Conservation (phyloP, 805 yeast species). For the Scheffersomyces amazonensis region DNA sequence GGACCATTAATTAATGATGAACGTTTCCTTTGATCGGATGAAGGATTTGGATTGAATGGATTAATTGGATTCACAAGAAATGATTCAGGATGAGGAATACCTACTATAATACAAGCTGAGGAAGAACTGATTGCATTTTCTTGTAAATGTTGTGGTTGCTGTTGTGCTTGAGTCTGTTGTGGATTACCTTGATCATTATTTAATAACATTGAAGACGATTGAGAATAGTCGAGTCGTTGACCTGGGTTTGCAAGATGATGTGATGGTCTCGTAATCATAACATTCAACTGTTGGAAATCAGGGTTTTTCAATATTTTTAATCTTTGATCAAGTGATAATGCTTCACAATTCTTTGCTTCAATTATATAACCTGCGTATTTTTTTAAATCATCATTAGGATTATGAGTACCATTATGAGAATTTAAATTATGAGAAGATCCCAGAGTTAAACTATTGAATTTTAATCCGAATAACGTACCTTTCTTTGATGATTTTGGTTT, state of each 20-base stretch:
- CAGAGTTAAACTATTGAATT: slow-evolving; percentile 23
- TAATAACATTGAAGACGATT: slow-evolving; percentile 32
- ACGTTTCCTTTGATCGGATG: slow-evolving; percentile 72
- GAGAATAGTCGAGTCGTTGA: slow-evolving; percentile 25
- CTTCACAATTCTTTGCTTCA: slow-evolving; percentile 30
- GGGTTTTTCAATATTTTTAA: slow-evolving; percentile 24
- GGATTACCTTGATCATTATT: slow-evolving; percentile 10
- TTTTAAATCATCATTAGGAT: slow-evolving; percentile 4
- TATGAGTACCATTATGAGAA: not conserved
- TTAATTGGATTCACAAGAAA: slow-evolving; percentile 30
- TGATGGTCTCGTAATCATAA: slow-evolving; percentile 37
- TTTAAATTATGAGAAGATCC: not conserved
- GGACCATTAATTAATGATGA: slow-evolving; percentile 81
- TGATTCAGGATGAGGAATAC: slow-evolving; percentile 41
- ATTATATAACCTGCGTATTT: slow-evolving; percentile 13
- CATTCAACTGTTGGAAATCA: slow-evolving; percentile 26
- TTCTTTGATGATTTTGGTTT: slow-evolving; percentile 19
- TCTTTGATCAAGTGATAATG: slow-evolving; percentile 32
- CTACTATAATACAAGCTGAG: slow-evolving; percentile 34
- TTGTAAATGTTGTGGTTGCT: slow-evolving; percentile 8
- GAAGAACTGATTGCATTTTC: slow-evolving; percentile 25
- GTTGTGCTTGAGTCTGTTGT: slow-evolving; percentile 6
- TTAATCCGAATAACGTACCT: slow-evolving; percentile 38
- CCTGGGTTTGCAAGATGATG: slow-evolving; percentile 11
- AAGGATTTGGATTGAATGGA: slow-evolving; percentile 38